Base-by-base conservation (phyloP, 352 stramenopile species). In the Pythium insidiosum region DNA sequence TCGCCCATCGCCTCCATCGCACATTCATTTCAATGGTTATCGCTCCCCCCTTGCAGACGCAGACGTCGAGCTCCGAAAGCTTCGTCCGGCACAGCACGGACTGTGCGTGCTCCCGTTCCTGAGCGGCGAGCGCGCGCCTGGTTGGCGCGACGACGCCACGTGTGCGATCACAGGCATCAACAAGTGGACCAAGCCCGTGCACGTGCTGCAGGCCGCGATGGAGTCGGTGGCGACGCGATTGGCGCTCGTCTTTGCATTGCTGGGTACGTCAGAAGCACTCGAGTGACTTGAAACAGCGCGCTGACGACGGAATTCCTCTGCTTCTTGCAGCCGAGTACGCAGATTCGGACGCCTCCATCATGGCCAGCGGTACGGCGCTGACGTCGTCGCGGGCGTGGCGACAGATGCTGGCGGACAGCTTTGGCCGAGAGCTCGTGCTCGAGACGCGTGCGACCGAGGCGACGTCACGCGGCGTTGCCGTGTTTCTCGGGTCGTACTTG, bases 71-170 rank as follows among this genome's bases (percentile, higher is more conserved):
- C 41, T 86, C n/a, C 41, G 46, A 20, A 38, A 48, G 2, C 31
- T 59, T 29, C 53, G 41, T 15, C 76, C 84, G 1, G 73, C 57
- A 1, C 53, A 66, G 39, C 86, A 96, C 44, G 64, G 61, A 11
- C 56, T 98, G n/a, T 83, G 66, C 12, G 61, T 97, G 39, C 64
- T 97, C 47, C 94, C 94, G 4, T 98, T 98, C 55, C 48, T 98
- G 13, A 94, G 87, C 36, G 94, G 81, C 12, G 94, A 98, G 60
- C 74, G 94, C 30, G 86, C 88, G n/a, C 94, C 90, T 12, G 94
- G 90, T 0, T 98, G 86, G 87, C 64, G 87, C 38, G 82, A 84
- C 23, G 76, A 94, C 45, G 91, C 94, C 10, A 86, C 71, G 3
- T 96, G 86, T 40, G 83, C 84, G 4, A 95, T 98, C 47, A 84